Evolutionary conservation across 768 basidiomycete genomes (phyloP).

Genomic region (Hirschioporus abietinus): DNA sequence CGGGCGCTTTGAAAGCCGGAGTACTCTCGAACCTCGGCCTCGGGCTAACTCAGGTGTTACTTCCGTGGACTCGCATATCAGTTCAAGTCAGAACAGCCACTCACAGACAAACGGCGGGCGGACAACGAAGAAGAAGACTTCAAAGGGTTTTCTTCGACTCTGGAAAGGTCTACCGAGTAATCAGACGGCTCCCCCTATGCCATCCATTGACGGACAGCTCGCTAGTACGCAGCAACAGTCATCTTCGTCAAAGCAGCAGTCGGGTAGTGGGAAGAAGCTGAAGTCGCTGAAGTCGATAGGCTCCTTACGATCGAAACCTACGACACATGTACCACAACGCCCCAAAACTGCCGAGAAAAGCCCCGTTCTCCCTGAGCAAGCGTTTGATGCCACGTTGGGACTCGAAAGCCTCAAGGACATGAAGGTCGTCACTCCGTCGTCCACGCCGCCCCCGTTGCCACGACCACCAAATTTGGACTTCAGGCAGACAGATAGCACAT

Average conservation of each 20-base stretch:
- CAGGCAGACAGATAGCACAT: conserved; percentile 25
- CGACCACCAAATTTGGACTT: conserved; percentile 38
- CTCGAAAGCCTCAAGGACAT: conserved; percentile 30
- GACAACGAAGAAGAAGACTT: conserved; percentile 49
- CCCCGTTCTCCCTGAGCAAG: conserved; percentile 48
- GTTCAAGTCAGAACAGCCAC: conserved; percentile 24
- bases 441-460: conserved; percentile 15
- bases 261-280: conserved; percentile 43
- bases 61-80: conserved; percentile 19
- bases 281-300: conserved; percentile 80
- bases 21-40: conserved; percentile 51
- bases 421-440: conserved; percentile 11
- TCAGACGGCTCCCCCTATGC: conserved; percentile 38
- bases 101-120: conserved; percentile 13
- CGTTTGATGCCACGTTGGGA: conserved; percentile 53
- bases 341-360: conserved; percentile 33
- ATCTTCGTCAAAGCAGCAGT: conserved; percentile 18
- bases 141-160: conserved; percentile 61
- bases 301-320: conserved; percentile 44
- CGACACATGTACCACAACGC: conserved; percentile 24
- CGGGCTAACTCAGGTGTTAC: not conserved
- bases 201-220: conserved; percentile 28
- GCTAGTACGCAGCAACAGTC: not conserved
- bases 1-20: conserved; percentile 77
- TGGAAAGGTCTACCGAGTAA: conserved; percentile 45